Evolutionary conservation across 2,329 filamentous ascomycete species (phyloP).

Genomic region (Pezicula rhizophila): DNA sequence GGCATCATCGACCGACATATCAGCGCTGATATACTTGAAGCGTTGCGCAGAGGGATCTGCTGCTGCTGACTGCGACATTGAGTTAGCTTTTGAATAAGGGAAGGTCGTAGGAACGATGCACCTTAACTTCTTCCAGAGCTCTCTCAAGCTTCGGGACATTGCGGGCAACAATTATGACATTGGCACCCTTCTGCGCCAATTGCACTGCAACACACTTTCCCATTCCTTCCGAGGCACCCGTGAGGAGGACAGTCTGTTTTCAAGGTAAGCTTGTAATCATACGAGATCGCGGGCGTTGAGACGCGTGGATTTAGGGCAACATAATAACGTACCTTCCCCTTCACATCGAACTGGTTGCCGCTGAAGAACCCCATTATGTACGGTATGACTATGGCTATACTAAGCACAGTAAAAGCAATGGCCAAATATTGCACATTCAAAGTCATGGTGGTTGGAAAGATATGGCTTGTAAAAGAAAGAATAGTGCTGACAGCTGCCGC

Average conservation of each 20-base stretch:
- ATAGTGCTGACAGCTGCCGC: background rate
- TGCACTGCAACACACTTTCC: slow-evolving; percentile 69
- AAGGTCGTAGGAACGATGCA: slow-evolving; percentile 26
- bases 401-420: slow-evolving; percentile 8
- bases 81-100: slow-evolving; percentile 5
- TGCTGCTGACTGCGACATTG: slow-evolving; percentile 51
- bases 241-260: slow-evolving; percentile 75
- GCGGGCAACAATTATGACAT: slow-evolving; percentile 79
- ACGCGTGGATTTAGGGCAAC: background rate
- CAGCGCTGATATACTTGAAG: slow-evolving; percentile 79
- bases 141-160: slow-evolving; percentile 67
- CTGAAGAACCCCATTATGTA: slow-evolving; percentile 61
- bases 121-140: slow-evolving; percentile 61
- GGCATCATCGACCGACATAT: slow-evolving; percentile 67
- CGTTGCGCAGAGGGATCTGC: slow-evolving; percentile 61
- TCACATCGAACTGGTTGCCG: slow-evolving; percentile 75
- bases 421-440: slow-evolving; percentile 11
- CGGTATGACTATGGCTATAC: slow-evolving; percentile 24
- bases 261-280: slow-evolving; percentile 7
- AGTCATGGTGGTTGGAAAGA: slow-evolving; percentile 7
- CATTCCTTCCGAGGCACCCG: slow-evolving; percentile 90
- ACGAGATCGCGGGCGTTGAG: background rate
- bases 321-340: slow-evolving; percentile 63
- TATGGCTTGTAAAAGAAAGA: background rate
- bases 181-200: slow-evolving; percentile 77